A percentile compares a stretch with the other conserved stretches of the same genome.
Conservation (phyloP, 345 rosid species). For the Melaleuca quinquenervia region DNA sequence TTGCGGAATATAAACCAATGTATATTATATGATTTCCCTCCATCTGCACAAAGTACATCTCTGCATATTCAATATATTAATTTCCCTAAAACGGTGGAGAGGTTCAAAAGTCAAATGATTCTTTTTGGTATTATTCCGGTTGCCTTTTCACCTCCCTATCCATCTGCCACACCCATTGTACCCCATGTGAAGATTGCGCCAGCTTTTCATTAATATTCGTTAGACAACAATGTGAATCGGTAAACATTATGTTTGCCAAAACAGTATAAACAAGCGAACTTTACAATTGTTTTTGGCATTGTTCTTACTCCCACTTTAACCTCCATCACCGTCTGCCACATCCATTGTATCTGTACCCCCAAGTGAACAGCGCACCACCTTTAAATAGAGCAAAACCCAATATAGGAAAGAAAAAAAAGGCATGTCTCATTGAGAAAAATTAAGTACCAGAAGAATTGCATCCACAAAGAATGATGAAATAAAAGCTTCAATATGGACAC, state of each 20-base stretch:
- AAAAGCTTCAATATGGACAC: background rate
- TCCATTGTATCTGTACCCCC: background rate
- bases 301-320: background rate
- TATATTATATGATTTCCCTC: background rate
- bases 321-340: background rate
- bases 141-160: background rate
- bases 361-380: background rate
- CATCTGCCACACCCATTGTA: background rate
- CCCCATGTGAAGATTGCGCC: background rate
- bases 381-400: background rate
- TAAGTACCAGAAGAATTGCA: background rate
- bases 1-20: background rate
- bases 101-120: background rate
- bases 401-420: background rate
- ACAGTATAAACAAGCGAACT: background rate
- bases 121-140: background rate
- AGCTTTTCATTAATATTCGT: background rate
- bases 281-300: background rate
- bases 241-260: background rate
- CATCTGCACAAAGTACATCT: background rate
- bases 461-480: background rate
- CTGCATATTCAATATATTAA: background rate
- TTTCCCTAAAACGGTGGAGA: background rate
- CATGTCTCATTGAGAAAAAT: background rate
- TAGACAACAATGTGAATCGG: background rate